Evolutionary conservation across 495 filamentous ascomycete species (phyloP).

Genomic region (Pyrenopolyporus hunteri): DNA sequence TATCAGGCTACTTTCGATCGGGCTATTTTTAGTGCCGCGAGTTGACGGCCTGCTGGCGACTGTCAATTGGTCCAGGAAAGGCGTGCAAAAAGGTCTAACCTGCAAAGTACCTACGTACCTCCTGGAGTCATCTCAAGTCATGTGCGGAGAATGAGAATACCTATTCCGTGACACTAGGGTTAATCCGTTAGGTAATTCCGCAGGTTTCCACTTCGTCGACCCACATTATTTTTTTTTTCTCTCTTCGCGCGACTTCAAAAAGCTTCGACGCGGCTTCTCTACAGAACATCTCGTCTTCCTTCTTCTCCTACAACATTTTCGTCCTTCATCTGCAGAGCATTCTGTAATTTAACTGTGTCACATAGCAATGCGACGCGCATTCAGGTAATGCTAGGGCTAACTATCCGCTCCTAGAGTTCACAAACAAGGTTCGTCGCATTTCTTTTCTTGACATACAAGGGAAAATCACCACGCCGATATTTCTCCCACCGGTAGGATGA

Average conservation of each 20-base stretch:
- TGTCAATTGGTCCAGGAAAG: too few relatives aligned
- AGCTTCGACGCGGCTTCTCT: conserved; percentile 2
- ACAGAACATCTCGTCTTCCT: conserved; percentile 20
- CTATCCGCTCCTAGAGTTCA: too few relatives aligned
- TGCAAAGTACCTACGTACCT: too few relatives aligned
- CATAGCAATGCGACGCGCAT: not conserved
- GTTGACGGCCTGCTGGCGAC: too few relatives aligned
- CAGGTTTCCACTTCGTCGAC: conserved; percentile 3
- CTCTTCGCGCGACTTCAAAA: conserved; percentile 28
- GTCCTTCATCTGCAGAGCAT: not conserved
- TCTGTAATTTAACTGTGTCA: not conserved
- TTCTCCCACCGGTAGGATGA: conserved; percentile 73
- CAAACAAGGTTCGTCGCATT: conserved; percentile 20
- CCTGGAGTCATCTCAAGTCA: too few relatives aligned
- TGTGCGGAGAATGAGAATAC: too few relatives aligned
- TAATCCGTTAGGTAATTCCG: too few relatives aligned
- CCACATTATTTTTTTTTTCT: conserved; percentile 40
- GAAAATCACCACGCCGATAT: conserved; percentile 9
- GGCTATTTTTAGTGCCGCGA: too few relatives aligned
- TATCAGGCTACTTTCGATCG: too few relatives aligned
- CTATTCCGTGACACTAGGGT: not conserved
- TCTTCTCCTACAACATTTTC: conserved; percentile 22
- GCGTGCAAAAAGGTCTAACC: too few relatives aligned
- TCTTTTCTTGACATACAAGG: not conserved
- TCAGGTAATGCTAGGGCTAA: too few relatives aligned